Evolutionary conservation across 2,329 filamentous ascomycete genomes (phyloP).

Genomic region (Alternaria gansuensis): DNA sequence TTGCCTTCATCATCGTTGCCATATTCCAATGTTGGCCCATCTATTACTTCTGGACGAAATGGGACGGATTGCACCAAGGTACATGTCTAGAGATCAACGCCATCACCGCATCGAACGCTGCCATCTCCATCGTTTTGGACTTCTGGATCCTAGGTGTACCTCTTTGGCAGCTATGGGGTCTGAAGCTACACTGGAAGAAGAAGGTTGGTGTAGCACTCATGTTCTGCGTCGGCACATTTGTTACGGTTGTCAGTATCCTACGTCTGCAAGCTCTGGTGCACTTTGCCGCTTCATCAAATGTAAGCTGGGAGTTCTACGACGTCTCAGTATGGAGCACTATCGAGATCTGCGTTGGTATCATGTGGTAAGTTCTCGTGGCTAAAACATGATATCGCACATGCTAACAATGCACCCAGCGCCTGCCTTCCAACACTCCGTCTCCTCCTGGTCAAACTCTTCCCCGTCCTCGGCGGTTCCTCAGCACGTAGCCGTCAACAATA

Average conservation of each 20-base stretch:
- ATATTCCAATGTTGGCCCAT: slow-evolving; percentile 52
- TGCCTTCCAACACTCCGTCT: slow-evolving; percentile 55
- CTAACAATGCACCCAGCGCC: slow-evolving; percentile 34
- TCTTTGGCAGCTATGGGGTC: slow-evolving; percentile 45
- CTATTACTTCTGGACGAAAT: slow-evolving; percentile 48
- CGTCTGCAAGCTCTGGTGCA: slow-evolving; percentile 55
- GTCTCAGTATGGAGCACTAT: slow-evolving; percentile 55
- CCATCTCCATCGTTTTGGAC: slow-evolving; percentile 49
- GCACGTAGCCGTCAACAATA: slow-evolving; percentile 34
- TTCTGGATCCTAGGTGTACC: slow-evolving; percentile 50
- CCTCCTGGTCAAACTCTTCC: slow-evolving; percentile 51
- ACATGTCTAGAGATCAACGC: slow-evolving; percentile 50
- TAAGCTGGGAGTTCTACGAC: slow-evolving; percentile 54
- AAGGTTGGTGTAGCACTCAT: slow-evolving; percentile 52
- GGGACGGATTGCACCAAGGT: slow-evolving; percentile 44
- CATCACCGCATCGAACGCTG: slow-evolving; percentile 46
- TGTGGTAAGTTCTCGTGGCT: slow-evolving; percentile 38
- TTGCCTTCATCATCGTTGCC: slow-evolving; percentile 32
- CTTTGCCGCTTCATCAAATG: slow-evolving; percentile 55
- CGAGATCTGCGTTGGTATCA: slow-evolving; percentile 56
- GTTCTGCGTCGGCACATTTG: slow-evolving; percentile 54
- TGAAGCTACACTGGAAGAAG: slow-evolving; percentile 51
- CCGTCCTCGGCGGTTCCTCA: slow-evolving; percentile 50
- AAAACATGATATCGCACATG: not conserved
- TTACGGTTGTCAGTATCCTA: slow-evolving; percentile 57